phyloP scores from a whole-genome alignment of 441 rosid species.

The Erysimum cheiri region DNA sequence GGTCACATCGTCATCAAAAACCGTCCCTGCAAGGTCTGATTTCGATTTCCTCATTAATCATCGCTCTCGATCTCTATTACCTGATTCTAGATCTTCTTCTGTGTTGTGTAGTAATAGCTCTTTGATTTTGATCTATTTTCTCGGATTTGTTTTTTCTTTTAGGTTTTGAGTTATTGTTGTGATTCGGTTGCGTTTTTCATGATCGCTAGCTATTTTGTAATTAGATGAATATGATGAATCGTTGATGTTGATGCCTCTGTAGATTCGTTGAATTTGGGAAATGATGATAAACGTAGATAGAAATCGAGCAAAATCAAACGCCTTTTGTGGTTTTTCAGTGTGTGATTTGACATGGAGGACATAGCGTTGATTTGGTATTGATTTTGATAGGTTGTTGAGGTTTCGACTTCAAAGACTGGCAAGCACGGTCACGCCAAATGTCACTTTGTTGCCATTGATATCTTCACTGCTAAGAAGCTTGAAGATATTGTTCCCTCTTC shows the following conservation, averaged over 20 bases:
- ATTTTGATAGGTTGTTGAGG: conserved; percentile 84
- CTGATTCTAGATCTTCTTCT: conserved; percentile 29
- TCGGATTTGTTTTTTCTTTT: not conserved
- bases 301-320: not conserved
- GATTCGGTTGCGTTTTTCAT: not conserved
- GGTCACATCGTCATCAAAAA: conserved; percentile 87
- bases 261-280: not conserved
- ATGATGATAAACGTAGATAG: not conserved
- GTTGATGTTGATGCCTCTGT: not conserved
- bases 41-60: not conserved
- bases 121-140: not conserved
- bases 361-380: not conserved
- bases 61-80: conserved; percentile 2
- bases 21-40: conserved; percentile 85
- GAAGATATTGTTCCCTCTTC: conserved; percentile 99
- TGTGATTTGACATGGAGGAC: not conserved
- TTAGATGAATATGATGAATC: conserved; percentile 1
- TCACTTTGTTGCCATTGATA: conserved; percentile 94
- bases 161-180: not conserved
- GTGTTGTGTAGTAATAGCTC: not conserved
- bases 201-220: not conserved
- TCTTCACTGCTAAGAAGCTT: conserved; percentile 89
- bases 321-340: not conserved
- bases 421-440: conserved; percentile 99
- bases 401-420: conserved; percentile 97